phyloP scores from a whole-genome alignment of 208 protist genomes.

The Leishmania lainsoni region DNA sequence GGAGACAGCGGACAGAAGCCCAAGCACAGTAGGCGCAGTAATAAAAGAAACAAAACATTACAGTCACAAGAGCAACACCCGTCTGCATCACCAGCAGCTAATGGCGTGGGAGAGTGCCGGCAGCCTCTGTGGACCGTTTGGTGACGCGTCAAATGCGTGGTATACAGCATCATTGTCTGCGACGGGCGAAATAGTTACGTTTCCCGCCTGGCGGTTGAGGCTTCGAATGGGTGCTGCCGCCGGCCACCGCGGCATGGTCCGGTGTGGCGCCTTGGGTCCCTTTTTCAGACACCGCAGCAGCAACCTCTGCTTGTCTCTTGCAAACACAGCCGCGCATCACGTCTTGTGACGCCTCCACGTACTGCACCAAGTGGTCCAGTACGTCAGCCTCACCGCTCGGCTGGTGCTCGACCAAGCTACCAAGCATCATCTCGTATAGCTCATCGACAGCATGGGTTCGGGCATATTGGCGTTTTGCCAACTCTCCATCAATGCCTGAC shows the following conservation, averaged over 20 bases:
- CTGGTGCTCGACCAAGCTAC: constrained; percentile 39
- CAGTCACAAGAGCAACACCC: neutral
- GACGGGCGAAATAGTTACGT: constrained; percentile 13
- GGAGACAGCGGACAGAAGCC: neutral
- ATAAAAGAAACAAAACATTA: neutral
- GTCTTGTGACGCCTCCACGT: constrained; percentile 36
- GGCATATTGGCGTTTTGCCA: constrained; percentile 34
- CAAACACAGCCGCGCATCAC: constrained; percentile 21
- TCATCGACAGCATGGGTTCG: constrained; percentile 56
- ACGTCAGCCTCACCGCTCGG: constrained; percentile 47
- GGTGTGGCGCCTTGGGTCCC: neutral
- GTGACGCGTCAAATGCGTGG: neutral
- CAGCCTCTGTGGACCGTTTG: neutral
- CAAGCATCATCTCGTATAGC: constrained; percentile 69
- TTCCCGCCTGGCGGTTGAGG: constrained; percentile 27
- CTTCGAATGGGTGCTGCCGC: neutral
- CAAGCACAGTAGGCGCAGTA: neutral
- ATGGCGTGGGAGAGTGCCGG: neutral
- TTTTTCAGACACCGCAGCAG: neutral
- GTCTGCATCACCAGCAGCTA: neutral
- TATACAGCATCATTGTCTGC: constrained; percentile 3
- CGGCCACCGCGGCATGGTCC: neutral
- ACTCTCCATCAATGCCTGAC: neutral
- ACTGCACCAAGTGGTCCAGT: constrained; percentile 65
- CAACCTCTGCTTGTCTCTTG: constrained; percentile 12